A percentile compares a stretch with the other conserved stretches of the same genome.
Conservation (phyloP, 2,329 filamentous ascomycete genomes). For the Diaporthe nobilis region DNA sequence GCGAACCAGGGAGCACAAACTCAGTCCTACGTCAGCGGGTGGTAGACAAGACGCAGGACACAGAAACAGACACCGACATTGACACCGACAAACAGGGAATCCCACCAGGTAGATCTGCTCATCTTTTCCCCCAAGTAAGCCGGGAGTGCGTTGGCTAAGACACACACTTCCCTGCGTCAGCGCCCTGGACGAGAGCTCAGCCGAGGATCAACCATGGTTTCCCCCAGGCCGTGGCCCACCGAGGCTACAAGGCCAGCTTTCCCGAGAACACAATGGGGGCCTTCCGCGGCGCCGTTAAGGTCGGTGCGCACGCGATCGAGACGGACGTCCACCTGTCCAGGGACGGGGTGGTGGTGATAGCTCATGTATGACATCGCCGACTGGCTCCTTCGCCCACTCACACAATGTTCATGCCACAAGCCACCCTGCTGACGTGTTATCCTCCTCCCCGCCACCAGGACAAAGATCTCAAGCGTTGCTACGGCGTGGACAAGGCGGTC, state of each 20-base stretch:
- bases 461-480: constrained; percentile 83
- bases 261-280: constrained; percentile 91
- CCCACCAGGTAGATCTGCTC: constrained; percentile 34
- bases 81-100: constrained; percentile 25
- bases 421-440: not conserved
- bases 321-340: constrained; percentile 88
- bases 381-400: not conserved
- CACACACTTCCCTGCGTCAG: not conserved
- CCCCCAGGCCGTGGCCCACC: constrained; percentile 83
- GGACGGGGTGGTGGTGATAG: constrained; percentile 88
- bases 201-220: constrained; percentile 50
- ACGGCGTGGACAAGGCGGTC: constrained; percentile 79
- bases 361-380: constrained; percentile 71
- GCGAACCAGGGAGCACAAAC: not conserved
- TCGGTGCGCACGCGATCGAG: constrained; percentile 86
- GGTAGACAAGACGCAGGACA: constrained; percentile 6
- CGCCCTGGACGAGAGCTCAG: constrained; percentile 28
- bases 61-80: not conserved
- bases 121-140: not conserved
- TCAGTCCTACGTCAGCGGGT: constrained; percentile 18
- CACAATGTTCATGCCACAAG: not conserved
- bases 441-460: constrained; percentile 59
- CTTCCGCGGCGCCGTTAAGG: constrained; percentile 80
- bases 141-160: not conserved
- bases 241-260: constrained; percentile 81